A percentile compares a stretch with the other conserved stretches of the same genome.
Evolutionary conservation across 1,284 basidiomycete genomes (phyloP).

Genomic region (Pyrrhoderma noxium): DNA sequence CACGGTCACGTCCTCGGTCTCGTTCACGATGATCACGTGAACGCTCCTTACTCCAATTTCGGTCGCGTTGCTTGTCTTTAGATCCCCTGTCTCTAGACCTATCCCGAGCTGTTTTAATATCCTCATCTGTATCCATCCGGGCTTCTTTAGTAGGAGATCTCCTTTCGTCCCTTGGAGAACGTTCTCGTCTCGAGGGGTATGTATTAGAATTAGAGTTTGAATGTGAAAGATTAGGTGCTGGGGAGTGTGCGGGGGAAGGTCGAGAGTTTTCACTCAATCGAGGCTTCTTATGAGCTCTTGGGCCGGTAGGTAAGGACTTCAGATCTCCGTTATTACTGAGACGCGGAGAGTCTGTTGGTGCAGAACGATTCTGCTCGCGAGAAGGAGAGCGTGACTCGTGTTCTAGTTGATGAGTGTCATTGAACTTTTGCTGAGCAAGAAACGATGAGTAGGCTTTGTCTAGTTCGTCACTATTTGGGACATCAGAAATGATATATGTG

Average conservation of each 20-base stretch:
- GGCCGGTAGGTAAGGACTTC: constrained; percentile 66
- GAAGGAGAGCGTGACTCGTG: constrained; percentile 36
- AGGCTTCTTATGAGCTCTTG: constrained; percentile 69
- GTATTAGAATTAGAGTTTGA: constrained; percentile 8
- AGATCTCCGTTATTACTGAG: constrained; percentile 31
- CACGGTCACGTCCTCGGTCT: constrained; percentile 26
- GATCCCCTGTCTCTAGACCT: constrained; percentile 23
- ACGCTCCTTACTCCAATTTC: constrained; percentile 23
- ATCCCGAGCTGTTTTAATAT: constrained; percentile 9
- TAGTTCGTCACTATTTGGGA: constrained; percentile 41
- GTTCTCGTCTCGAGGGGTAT: constrained; percentile 12
- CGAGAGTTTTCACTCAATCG: constrained; percentile 51
- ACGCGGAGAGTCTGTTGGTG: constrained; percentile 32
- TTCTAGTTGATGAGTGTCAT: constrained; percentile 25
- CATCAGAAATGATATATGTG: constrained; percentile 15
- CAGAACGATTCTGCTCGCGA: background rate
- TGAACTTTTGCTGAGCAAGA: constrained; percentile 33
- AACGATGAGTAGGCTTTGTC: constrained; percentile 64
- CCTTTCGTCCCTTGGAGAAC: constrained; percentile 14
- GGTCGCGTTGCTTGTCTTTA: constrained; percentile 24
- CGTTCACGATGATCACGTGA: constrained; percentile 27
- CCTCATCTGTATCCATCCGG: constrained; percentile 14
- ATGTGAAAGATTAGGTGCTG: constrained; percentile 3
- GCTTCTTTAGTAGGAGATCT: constrained; percentile 12
- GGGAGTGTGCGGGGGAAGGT: constrained; percentile 34